Base-by-base conservation (phyloP, 106 monocot species). In the Alisma plantagoaquatica region DNA sequence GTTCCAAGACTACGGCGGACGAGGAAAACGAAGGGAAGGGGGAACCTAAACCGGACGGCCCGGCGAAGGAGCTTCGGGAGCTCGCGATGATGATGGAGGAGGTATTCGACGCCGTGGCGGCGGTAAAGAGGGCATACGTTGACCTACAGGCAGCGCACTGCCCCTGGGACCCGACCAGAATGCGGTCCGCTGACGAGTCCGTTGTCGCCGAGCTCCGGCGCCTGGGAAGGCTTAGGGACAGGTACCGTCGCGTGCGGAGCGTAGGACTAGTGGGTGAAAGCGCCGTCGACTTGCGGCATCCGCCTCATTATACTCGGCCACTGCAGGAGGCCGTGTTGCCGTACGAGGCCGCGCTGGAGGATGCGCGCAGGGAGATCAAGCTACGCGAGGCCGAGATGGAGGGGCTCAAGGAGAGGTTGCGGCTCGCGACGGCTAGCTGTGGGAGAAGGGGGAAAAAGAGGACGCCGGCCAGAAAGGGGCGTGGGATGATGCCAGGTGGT, bases 131-230 rank as follows among this genome's bases (percentile, higher is more conserved):
- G 59, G 83, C 94, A 12, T 96, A 96, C 59, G 72, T 67, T 3
- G 32, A 68, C 31, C 73, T 96, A 27, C 94, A 96, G 63, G 73
- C 55, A 22, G 84, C 88, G 16, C 94, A 88, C 60, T 70, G 60
- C 53, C 94, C 94, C 1, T 96, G 94, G 94, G 88, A 96, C 44
- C 75, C 94, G 15, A 68, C 83, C 31, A 78, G 57, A 64, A 78
- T 96, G 53, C 60, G 75, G n/a, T 23, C 60, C 11, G 80, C 88
- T 53, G 94, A 96, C 68, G 73, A 67, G 5, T 64, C 75, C 4
- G 88, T 84, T 22, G 81, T 96, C 27, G 70, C 73, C 35, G 88
- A 96, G 75, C 75, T 88, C n/a, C 30, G 71, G 43, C 66, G 66
- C 55, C 70, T 96, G 23, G 78, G 67, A 11, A 70, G 78, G 42